These are phyloP conservation scores for Aspergillus indologenus DNA, from an alignment of 495 filamentous ascomycete genomes.

Conservation along the genomic window DNA sequence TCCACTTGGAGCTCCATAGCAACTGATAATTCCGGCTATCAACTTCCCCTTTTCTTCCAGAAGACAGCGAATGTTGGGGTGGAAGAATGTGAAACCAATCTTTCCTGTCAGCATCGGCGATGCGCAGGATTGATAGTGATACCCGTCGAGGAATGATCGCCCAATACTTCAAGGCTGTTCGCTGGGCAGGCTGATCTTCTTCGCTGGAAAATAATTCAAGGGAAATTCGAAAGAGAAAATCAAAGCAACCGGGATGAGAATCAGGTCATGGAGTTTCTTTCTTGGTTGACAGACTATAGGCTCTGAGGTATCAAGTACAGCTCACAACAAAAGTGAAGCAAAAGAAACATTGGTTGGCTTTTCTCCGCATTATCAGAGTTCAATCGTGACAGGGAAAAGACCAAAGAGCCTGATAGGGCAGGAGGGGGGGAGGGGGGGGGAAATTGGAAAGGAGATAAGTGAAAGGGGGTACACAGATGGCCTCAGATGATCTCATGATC, in stretches of 20 bases:
- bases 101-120: constrained; percentile 5
- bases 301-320: neutral
- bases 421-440: no score
- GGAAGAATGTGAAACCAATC: constrained; percentile 15
- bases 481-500: constrained; percentile 4
- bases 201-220: neutral
- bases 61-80: neutral
- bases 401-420: neutral
- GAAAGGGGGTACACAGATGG: neutral
- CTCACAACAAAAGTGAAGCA: neutral
- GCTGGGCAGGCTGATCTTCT: constrained; percentile 6
- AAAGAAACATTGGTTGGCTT: neutral
- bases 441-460: constrained; percentile 3
- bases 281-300: neutral
- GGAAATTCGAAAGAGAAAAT: neutral
- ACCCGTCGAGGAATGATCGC: constrained; percentile 16
- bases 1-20: constrained; percentile 9
- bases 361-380: neutral
- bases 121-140: constrained; percentile 20
- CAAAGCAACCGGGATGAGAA: neutral
- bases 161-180: constrained; percentile 19
- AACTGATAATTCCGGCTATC: neutral
- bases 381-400: neutral
- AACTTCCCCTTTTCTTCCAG: constrained; percentile 7
- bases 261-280: no score